Evolutionary conservation across 192 early-diverging fungal genomes (phyloP).

Genomic region (Backusella macrospora): DNA sequence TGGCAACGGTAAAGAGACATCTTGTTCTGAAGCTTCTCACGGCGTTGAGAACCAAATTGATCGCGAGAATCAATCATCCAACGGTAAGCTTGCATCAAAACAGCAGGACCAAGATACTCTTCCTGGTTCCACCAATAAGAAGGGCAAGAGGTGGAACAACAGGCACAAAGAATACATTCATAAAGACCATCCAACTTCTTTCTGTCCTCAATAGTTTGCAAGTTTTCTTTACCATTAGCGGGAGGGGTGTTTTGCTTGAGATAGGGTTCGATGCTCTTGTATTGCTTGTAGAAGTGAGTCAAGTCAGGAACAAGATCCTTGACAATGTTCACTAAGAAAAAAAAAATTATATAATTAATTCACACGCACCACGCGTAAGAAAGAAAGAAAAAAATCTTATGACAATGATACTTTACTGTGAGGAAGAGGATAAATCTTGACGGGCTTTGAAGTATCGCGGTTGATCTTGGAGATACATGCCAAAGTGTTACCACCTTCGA

Average conservation of each 20-base stretch:
- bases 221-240: constrained; percentile 76
- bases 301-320: constrained; percentile 98
- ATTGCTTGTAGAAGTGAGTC: constrained; percentile 97
- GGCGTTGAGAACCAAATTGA: constrained; percentile 84
- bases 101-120: constrained; percentile 93
- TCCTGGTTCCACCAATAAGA: constrained; percentile 98
- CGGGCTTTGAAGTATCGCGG: constrained; percentile 60
- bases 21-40: constrained; percentile 86
- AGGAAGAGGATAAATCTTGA: constrained; percentile 95
- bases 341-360: constrained; percentile 7
- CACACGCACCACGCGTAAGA: not conserved
- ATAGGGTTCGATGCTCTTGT: constrained; percentile 96
- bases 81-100: constrained; percentile 97
- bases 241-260: constrained; percentile 84
- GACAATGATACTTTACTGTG: constrained; percentile 60
- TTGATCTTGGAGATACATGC: constrained; percentile 92
- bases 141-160: constrained; percentile 96
- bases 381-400: constrained; percentile 19
- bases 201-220: constrained; percentile 92
- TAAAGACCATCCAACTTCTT: constrained; percentile 95
- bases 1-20: constrained; percentile 99
- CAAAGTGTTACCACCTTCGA: constrained; percentile 92
- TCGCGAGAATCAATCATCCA: constrained; percentile 99
- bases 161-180: constrained; percentile 97
- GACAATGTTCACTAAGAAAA: constrained; percentile 77